A percentile compares a stretch with the other conserved stretches of the same genome.
These are phyloP conservation scores for Sugiyamaella mastotermitis DNA, from an alignment of 805 yeast genomes.

Conservation along the genomic window DNA sequence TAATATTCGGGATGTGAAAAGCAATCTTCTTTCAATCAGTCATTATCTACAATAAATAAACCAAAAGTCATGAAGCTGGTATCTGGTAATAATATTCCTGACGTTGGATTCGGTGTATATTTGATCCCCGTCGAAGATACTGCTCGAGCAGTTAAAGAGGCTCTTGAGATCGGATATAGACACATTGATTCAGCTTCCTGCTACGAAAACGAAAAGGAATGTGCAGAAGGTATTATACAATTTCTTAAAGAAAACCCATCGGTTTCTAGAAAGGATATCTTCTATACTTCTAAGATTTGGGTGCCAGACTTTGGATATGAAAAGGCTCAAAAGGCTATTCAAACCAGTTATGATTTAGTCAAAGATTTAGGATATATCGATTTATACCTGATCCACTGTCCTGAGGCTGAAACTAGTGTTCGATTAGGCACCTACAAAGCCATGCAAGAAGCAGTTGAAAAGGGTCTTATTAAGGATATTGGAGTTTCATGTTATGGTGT, in stretches of 20 bases:
- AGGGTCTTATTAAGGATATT: slow-evolving; percentile 45
- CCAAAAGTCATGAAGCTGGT: no score
- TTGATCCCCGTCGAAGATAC: slow-evolving; percentile 37
- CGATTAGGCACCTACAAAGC: slow-evolving; percentile 22
- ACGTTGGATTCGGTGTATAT: slow-evolving; percentile 39
- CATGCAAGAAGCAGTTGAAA: slow-evolving; percentile 46
- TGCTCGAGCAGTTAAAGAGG: slow-evolving; percentile 43
- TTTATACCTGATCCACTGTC: slow-evolving; percentile 58
- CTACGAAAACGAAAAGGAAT: slow-evolving; percentile 59
- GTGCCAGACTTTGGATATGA: slow-evolving; percentile 59
- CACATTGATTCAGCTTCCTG: slow-evolving; percentile 69
- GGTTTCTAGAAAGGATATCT: slow-evolving; percentile 46
- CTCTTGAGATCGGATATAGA: slow-evolving; percentile 61
- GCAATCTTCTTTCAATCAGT: no score
- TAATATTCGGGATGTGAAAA: no score
- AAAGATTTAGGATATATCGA: slow-evolving; percentile 57
- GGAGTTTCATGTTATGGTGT: slow-evolving; percentile 63
- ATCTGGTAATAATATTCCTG: slow-evolving; percentile 60
- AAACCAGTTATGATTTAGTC: slow-evolving; percentile 45
- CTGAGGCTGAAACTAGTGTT: slow-evolving; percentile 22
- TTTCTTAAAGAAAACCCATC: slow-evolving; percentile 42
- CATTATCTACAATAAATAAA: no score
- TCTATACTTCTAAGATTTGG: slow-evolving; percentile 70
- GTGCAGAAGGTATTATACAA: slow-evolving; percentile 49
- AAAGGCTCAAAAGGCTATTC: slow-evolving; percentile 52